Evolutionary conservation across 805 yeast species (phyloP), one percentile per base, ranked within the genome.

Genomic region (Ascoidea tarda): DNA sequence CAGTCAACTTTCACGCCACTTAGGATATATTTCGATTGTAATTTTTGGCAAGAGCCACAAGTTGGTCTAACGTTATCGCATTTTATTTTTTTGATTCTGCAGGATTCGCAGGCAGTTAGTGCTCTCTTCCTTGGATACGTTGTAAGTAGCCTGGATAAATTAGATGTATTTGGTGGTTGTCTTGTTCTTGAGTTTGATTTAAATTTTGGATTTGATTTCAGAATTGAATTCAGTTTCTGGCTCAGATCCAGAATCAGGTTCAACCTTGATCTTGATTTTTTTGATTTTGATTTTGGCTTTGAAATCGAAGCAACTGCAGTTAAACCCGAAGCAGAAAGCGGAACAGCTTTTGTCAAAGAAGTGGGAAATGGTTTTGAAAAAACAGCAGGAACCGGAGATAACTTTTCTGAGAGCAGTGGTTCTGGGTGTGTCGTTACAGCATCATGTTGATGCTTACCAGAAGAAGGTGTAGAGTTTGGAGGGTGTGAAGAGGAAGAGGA

Each of bases 1-100:
- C 44, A 38, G 44, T 38, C 14, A 4, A 38, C 14, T 38, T 38
- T 8, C 8, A 38, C 44, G 14, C 14, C 8, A 14, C 14, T 38
- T 38, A 10, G 8, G 44, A 38, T 38, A 38, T 38, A 8, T 38
- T 38, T 38, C 2, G 44, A 38, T 21, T 21, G 28, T 21, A 21
- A 21, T 12, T 42, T 44, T 14, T 46, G 46, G 46, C 55, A 52
- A 33, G 32, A 38, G 5, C 55, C 55, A 33, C 55, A 52, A 10
- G 42, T 31, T 8, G 55, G 55, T 21, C 52, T 33, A 5, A n/a
- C 33, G 31, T 50, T 50, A 33, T 52, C 55, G 38, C 55, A 52
- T 31, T 52, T 52, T 31, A 52, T 46, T 38, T 54, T 50, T 33
- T 45, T 5, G 53, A n/a, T 33, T n/a, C 56, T 42, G 38, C 52